Percentiles rank a stretch among this genome's conserved stretches.
These are phyloP conservation scores for Fusarium austroafricanum DNA, from an alignment of 2,329 filamentous ascomycete genomes.

Conservation along the genomic window DNA sequence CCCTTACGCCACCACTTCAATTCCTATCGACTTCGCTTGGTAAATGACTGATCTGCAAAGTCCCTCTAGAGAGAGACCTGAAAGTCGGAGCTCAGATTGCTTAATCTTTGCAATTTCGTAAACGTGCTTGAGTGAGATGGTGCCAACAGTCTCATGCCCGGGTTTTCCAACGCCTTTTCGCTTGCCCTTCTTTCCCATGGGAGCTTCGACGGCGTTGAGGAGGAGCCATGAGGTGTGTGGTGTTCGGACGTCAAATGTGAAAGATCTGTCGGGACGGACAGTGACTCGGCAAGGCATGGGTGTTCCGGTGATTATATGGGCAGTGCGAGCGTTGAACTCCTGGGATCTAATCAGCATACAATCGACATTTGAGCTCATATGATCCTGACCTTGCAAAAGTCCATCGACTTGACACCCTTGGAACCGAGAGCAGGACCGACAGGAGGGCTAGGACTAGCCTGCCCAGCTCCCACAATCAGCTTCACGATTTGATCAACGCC, in stretches of 20 bases:
- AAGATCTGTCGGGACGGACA: conserved; percentile 91
- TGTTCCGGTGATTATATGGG: conserved; percentile 83
- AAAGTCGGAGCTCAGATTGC: conserved; percentile 79
- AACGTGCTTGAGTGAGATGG: conserved; percentile 91
- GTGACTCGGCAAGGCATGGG: conserved; percentile 92
- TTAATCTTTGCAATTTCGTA: conserved; percentile 99
- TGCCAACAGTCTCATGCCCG: conserved; percentile 82
- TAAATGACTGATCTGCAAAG: conserved; percentile 79
- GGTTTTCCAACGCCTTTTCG: conserved; percentile 81
- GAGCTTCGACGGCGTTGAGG: conserved; percentile 82
- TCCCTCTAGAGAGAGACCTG: conserved; percentile 76
- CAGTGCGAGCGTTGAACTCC: conserved; percentile 97
- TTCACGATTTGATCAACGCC: conserved; percentile 84
- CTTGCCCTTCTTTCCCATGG: conserved; percentile 76
- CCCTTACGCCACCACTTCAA: conserved; percentile 73
- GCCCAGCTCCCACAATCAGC: conserved; percentile 95
- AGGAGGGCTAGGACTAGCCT: conserved; percentile 93
- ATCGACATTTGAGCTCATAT: neutral
- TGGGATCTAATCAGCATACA: conserved; percentile 53
- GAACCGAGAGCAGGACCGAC: conserved; percentile 96
- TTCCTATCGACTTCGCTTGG: conserved; percentile 80
- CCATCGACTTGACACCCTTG: conserved; percentile 99
- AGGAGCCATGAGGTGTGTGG: conserved; percentile 94
- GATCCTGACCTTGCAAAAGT: conserved; percentile 90
- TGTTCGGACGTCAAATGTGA: conserved; percentile 92